Conservation (phyloP, 495 filamentous ascomycete species). For the Mytilinidion resinicola region DNA sequence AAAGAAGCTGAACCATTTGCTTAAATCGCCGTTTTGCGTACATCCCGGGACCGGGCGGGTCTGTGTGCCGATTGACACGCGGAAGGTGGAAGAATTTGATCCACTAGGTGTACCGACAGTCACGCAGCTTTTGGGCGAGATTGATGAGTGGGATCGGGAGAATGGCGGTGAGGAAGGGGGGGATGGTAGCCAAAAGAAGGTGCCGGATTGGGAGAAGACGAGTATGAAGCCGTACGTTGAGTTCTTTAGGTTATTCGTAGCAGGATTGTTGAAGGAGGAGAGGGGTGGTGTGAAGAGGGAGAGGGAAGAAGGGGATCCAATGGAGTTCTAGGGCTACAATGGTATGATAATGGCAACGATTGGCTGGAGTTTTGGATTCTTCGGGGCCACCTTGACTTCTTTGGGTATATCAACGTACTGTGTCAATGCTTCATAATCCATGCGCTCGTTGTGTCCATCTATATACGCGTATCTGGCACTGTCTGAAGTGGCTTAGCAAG, state of each 20-base stretch:
- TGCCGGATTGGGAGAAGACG: conserved; percentile 94
- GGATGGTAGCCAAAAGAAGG: conserved; percentile 33
- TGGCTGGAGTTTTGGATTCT: background rate
- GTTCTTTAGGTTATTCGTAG: conserved; percentile 76
- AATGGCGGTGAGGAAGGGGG: conserved; percentile 35
- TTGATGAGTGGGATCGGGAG: conserved; percentile 64
- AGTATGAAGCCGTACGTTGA: conserved; percentile 89
- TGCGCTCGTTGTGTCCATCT: too few relatives aligned
- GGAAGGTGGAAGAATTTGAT: conserved; percentile 68
- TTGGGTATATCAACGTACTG: background rate
- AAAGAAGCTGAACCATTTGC: conserved; percentile 94
- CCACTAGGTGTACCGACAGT: conserved; percentile 84
- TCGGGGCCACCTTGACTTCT: background rate
- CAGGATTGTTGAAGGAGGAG: conserved; percentile 74
- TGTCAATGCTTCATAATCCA: too few relatives aligned
- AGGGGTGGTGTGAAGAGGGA: conserved; percentile 67
- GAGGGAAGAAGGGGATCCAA: conserved; percentile 49
- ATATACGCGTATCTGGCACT: too few relatives aligned
- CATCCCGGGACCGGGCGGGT: conserved; percentile 91
- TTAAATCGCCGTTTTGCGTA: conserved; percentile 93
- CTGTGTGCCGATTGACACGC: conserved; percentile 85
- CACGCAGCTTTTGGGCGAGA: conserved; percentile 67
- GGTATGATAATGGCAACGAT: background rate
- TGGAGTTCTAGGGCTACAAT: conserved; percentile 49
- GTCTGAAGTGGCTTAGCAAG: too few relatives aligned